Conservation (phyloP, 1,139 yeast species). For the Diutina sp. region DNA sequence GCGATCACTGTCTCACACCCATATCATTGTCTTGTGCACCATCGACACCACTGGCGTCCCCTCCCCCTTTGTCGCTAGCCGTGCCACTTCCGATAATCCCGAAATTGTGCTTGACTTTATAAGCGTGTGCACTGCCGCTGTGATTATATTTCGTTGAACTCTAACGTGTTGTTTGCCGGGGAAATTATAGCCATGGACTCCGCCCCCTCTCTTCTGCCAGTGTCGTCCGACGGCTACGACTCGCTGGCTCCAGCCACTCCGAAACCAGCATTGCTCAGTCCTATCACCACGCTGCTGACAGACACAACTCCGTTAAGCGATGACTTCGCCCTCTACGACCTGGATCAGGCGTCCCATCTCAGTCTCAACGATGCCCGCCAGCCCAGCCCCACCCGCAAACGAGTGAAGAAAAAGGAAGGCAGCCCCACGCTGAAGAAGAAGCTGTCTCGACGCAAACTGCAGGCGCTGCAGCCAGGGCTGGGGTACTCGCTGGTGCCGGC, state of each 20-base stretch:
- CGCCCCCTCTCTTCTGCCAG: neutral
- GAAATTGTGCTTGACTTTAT: too few species aligned
- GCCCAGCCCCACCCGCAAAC: neutral
- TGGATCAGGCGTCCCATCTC: neutral
- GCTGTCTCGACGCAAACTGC: neutral
- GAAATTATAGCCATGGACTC: neutral
- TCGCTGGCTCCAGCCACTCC: neutral
- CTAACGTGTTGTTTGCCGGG: too few species aligned
- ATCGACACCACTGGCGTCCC: too few species aligned
- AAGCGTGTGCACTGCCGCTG: too few species aligned
- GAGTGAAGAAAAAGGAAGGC: neutral
- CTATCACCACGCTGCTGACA: neutral
- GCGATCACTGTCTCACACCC: too few species aligned
- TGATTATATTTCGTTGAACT: too few species aligned
- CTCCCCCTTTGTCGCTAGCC: too few species aligned
- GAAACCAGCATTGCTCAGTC: neutral
- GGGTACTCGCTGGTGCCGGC: constrained; percentile 21
- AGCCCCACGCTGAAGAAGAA: neutral
- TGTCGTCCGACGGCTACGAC: neutral
- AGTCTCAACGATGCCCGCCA: neutral
- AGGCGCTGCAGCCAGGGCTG: neutral
- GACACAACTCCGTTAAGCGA: neutral
- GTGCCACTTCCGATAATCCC: too few species aligned
- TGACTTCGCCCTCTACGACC: neutral
- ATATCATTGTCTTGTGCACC: too few species aligned